Evolutionary conservation across 768 basidiomycete species (phyloP), one percentile per base, ranked within the genome.

Genomic region (Leccinum fibrillosum): DNA sequence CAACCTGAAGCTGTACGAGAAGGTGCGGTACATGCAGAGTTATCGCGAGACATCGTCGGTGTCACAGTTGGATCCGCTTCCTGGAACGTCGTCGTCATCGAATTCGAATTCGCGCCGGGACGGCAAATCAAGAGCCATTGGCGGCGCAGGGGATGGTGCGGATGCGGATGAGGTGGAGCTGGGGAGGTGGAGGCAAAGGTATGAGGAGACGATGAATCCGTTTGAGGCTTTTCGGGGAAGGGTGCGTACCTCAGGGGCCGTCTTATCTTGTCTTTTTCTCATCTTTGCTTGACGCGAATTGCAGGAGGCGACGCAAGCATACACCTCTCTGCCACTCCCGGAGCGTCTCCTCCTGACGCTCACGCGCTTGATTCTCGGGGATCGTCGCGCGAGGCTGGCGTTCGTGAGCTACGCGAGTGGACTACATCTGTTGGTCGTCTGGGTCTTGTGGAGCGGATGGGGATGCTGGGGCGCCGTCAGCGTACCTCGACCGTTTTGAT

Each of bases 1-100:
- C 74, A 99, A 98, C 70, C 83, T 99, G 48, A 98, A 99, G 72
- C 77, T 98, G 59, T 98, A 98, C 74, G 97, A 98, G 75, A 99
- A 98, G 77, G 95, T 98, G 53, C 86, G 95, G 60, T 98, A 98
- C 71, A 97, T 98, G 88, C 95, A 98, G 72, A 92, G 89, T 60
- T 99, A 98, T 67, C 83, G 91, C 17, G 91, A 94, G 68, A 89
- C 92, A 37, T 76, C 81, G 28, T 72, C 75, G 6, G 80, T 83
- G 13, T 83, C 85, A 23, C 88, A 90, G 63, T 79, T 89, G 52
- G 86, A 86, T 66, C 89, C 87, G 12, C 73, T 89, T 2, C 88
- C 89, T 25, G 61, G 65, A n/a, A 56, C 66, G 5, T 72, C 73
- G 42, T 70, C 72, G 2, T 19, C 21, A 53, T 39, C 42, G 10